Conservation (phyloP, 352 stramenopile genomes). For the Phytopythium boreale region DNA sequence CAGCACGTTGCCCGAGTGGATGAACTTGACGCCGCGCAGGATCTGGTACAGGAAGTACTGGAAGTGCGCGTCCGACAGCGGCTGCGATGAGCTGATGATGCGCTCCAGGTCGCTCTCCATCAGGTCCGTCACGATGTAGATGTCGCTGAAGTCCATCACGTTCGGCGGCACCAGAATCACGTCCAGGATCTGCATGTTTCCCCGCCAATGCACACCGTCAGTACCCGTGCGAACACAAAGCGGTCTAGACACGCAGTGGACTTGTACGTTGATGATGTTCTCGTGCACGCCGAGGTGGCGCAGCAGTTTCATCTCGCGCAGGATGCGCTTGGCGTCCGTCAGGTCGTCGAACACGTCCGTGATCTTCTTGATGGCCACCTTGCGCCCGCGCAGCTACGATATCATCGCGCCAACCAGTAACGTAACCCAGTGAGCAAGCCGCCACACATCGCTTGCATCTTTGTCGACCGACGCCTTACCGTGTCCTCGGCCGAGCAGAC, state of each 20-base stretch:
- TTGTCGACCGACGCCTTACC: conserved; percentile 22
- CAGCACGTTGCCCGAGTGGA: conserved; percentile 96
- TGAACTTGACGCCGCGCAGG: conserved; percentile 96
- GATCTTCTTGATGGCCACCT: conserved; percentile 93
- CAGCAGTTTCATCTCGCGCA: conserved; percentile 93
- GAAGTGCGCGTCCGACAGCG: conserved; percentile 84
- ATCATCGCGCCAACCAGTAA: too few relatives aligned
- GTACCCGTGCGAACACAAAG: background rate
- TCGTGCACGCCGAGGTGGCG: conserved; percentile 89
- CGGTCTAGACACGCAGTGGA: too few relatives aligned
- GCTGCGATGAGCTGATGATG: conserved; percentile 89
- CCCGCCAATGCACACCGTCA: background rate
- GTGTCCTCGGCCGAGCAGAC: conserved; percentile 91
- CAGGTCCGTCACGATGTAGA: conserved; percentile 91
- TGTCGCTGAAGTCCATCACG: conserved; percentile 85
- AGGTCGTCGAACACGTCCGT: conserved; percentile 91
- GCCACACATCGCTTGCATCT: too few relatives aligned
- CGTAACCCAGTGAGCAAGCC: too few relatives aligned
- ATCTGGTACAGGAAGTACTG: conserved; percentile 92
- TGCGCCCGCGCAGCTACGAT: conserved; percentile 79
- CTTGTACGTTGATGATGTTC: conserved; percentile 87
- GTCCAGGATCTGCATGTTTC: conserved; percentile 62
- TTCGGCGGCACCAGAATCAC: conserved; percentile 80
- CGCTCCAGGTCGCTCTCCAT: conserved; percentile 92
- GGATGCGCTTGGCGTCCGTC: conserved; percentile 91